Conservation (phyloP, 1,139 yeast genomes). For the Nakaseomyces delphensis region DNA sequence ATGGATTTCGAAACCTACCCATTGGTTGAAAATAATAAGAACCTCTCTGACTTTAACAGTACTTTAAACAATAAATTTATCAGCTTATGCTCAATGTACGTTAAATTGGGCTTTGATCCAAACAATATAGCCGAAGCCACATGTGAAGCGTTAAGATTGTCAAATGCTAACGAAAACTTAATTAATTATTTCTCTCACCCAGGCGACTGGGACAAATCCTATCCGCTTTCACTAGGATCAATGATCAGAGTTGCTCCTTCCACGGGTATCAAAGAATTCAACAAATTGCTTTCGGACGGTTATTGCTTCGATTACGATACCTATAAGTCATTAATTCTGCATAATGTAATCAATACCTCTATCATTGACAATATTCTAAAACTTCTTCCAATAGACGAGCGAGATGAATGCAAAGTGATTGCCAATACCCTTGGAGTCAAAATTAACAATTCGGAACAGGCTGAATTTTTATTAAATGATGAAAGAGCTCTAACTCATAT, state of each 20-base stretch:
- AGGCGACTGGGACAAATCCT: conserved; percentile 31
- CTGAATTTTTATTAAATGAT: conserved; percentile 13
- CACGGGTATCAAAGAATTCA: conserved; percentile 25
- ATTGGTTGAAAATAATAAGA: conserved; percentile 35
- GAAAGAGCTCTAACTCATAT: conserved; percentile 15
- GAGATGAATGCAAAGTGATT: conserved; percentile 17
- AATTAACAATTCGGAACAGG: conserved; percentile 13
- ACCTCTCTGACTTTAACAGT: conserved; percentile 29
- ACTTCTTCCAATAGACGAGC: conserved; percentile 15
- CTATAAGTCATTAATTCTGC: conserved; percentile 20
- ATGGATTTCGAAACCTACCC: conserved; percentile 47
- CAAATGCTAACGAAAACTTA: conserved; percentile 20
- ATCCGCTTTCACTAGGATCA: conserved; percentile 26
- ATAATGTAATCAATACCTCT: conserved; percentile 15
- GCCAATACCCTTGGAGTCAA: conserved; percentile 19
- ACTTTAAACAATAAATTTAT: conserved; percentile 23
- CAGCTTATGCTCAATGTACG: conserved; percentile 20
- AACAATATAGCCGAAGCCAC: conserved; percentile 19
- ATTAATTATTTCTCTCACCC: conserved; percentile 23
- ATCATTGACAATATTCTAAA: conserved; percentile 18
- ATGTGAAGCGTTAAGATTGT: conserved; percentile 27
- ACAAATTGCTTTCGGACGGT: conserved; percentile 21
- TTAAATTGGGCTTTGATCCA: conserved; percentile 22
- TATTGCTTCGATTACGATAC: conserved; percentile 30
- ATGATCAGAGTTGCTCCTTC: conserved; percentile 21